Evolutionary conservation across 352 stramenopile species (phyloP).

Genomic region (Phytophthora chlamydospora): DNA sequence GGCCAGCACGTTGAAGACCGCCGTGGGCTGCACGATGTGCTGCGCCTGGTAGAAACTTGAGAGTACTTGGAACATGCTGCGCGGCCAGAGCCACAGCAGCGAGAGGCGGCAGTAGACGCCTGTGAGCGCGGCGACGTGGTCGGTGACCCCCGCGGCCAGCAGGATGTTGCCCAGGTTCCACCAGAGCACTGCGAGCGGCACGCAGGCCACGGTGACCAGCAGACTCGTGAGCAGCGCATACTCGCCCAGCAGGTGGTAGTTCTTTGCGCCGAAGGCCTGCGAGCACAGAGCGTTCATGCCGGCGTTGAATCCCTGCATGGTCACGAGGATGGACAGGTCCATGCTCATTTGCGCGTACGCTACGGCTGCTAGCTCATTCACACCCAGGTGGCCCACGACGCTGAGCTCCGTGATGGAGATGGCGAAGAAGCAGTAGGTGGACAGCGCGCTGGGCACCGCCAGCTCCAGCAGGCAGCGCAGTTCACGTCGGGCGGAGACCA

Average conservation of each 20-base stretch:
- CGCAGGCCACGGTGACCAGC: conserved; percentile 62
- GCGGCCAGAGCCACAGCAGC: conserved; percentile 79
- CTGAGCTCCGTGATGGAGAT: conserved; percentile 84
- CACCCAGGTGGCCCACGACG: conserved; percentile 81
- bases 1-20: conserved; percentile 58
- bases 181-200: conserved; percentile 78
- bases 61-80: conserved; percentile 80
- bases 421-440: conserved; percentile 82
- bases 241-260: conserved; percentile 72
- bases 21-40: conserved; percentile 77
- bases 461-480: conserved; percentile 58
- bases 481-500: conserved; percentile 43
- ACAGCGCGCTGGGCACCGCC: conserved; percentile 59
- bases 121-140: conserved; percentile 50
- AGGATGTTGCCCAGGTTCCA: conserved; percentile 76
- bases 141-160: conserved; percentile 42
- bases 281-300: conserved; percentile 84
- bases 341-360: conserved; percentile 82
- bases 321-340: conserved; percentile 76
- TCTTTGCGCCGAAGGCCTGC: conserved; percentile 86
- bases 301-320: conserved; percentile 84
- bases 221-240: conserved; percentile 70
- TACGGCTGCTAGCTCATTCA: conserved; percentile 78
- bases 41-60: conserved; percentile 84
- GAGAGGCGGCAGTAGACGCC: conserved; percentile 69